Base-by-base conservation (phyloP, 2,329 filamentous ascomycete species). In the Aspergillus sp. region DNA sequence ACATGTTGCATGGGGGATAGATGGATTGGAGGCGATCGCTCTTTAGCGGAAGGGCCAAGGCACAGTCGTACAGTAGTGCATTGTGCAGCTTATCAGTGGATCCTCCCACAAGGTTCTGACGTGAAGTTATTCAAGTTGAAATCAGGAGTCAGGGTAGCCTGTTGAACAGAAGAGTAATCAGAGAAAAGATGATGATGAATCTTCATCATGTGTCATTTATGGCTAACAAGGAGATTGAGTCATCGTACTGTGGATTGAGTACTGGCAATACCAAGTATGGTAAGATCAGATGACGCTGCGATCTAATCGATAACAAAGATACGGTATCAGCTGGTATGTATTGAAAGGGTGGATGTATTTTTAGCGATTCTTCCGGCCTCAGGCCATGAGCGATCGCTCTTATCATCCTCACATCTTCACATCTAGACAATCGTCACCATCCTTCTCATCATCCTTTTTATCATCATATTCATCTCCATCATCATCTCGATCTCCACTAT, bases 401-500 rank as follows among this genome's bases (percentile, higher is more conserved):
- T 13, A 13, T 12, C 27, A 29, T 28, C 37, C 29, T 29, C 13
- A n/a, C 38, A 40, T 33, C 38, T 31, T 31, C 28, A 27, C 26
- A 32, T 11, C 39, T 27, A 6, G 33, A 27, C 28, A 32, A 31
- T 31, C 29, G 8, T 19, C 10, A 34, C 19, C 8, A 10, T 45
- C 37, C 32, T 39, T 44, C 37, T 33, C 43, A 38, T 40, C 13
- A 26, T 33, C 32, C 27, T 37, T 37, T 29, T 45, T 44, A 31
- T 48, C 29, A 30, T 41, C 19, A 27, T 42, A 27, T 12, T 31
- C 42, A 27, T 34, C 13, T 37, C 12, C 35, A 30, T 26, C 10
- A 39, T 27, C 32, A 39, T 37, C 26, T 9, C 9, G 11, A 42
- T 33, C 27, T 32, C 12, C 7, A 26, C 19, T 33, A 11, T 31